These are phyloP conservation scores for Colletotrichum sp. DNA, from an alignment of 2,329 filamentous ascomycete species.

Conservation along the genomic window DNA sequence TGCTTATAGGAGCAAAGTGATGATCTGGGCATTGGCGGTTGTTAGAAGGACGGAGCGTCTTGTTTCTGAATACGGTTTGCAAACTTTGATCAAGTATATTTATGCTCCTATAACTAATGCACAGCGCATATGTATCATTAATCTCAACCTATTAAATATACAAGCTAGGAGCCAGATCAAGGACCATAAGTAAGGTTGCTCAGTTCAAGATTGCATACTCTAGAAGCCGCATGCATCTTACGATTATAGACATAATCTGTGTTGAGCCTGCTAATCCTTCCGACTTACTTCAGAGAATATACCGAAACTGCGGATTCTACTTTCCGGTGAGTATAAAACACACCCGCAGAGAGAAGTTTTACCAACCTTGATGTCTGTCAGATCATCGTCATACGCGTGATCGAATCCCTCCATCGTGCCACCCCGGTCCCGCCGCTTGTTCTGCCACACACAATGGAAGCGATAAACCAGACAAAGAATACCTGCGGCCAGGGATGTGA, in stretches of 20 bases:
- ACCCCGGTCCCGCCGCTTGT: slow-evolving; percentile 44
- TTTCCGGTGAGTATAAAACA: not conserved
- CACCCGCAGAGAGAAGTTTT: not conserved
- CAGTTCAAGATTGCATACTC: not conserved
- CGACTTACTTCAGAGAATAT: slow-evolving; percentile 17
- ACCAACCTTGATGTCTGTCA: slow-evolving; percentile 46
- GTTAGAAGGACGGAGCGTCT: not conserved
- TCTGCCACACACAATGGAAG: slow-evolving; percentile 47
- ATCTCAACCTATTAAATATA: not conserved
- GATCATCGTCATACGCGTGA: slow-evolving; percentile 57
- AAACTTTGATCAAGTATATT: not conserved
- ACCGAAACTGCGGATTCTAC: slow-evolving; percentile 31
- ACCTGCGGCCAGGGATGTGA: slow-evolving; percentile 32
- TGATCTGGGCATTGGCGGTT: not conserved
- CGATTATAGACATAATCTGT: not conserved
- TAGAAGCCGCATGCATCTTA: not conserved
- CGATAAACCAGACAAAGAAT: slow-evolving; percentile 48
- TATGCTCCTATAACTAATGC: not conserved
- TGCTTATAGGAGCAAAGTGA: not conserved
- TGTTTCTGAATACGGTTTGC: not conserved
- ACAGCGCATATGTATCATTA: not conserved
- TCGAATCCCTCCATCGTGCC: slow-evolving; percentile 53
- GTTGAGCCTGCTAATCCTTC: not conserved
- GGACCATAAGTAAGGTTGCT: not conserved
- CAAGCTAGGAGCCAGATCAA: not conserved